Percentiles rank a stretch among this genome's conserved stretches.
Evolutionary conservation across 441 rosid species (phyloP).

Genomic region (Dalechampia spathulata): DNA sequence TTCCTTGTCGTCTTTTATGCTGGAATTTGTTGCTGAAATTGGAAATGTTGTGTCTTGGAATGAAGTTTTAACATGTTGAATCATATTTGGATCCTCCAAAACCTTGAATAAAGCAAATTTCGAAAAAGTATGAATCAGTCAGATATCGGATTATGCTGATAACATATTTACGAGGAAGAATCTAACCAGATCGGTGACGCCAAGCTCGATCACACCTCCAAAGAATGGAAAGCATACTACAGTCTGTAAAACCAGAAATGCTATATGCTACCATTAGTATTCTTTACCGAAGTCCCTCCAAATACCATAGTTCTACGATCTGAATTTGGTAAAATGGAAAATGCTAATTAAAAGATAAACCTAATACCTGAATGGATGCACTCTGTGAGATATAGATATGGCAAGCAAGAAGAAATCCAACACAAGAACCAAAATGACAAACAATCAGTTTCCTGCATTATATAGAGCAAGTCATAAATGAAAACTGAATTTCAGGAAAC

Average conservation of each 20-base stretch:
- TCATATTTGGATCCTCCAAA: slow-evolving; percentile 51
- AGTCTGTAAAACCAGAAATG: slow-evolving; percentile 41
- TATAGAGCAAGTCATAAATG: too few species aligned
- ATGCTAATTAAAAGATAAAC: background rate
- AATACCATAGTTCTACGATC: too few species aligned
- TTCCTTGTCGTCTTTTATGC: slow-evolving; percentile 37
- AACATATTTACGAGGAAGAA: background rate
- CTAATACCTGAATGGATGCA: slow-evolving; percentile 79
- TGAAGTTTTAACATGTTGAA: slow-evolving; percentile 69
- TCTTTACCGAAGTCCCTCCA: too few species aligned
- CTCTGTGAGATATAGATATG: slow-evolving; percentile 40
- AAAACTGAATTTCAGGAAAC: slow-evolving; percentile 11
- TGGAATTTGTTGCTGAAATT: slow-evolving; percentile 26
- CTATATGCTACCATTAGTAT: background rate
- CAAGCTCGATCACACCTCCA: slow-evolving; percentile 76
- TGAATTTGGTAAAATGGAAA: too few species aligned
- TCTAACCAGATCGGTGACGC: slow-evolving; percentile 72
- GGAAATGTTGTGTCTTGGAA: slow-evolving; percentile 61
- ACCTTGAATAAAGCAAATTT: slow-evolving; percentile 35
- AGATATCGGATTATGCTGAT: too few species aligned
- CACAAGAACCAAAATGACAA: slow-evolving; percentile 12
- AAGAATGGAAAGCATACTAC: slow-evolving; percentile 78
- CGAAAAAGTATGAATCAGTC: too few species aligned
- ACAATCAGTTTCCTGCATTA: slow-evolving; percentile 9
- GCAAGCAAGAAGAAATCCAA: slow-evolving; percentile 12